Evolutionary conservation across 2,329 filamentous ascomycete species (phyloP), one percentile per base, ranked within the genome.

Genomic region (Ascochyta viciae-villosae): DNA sequence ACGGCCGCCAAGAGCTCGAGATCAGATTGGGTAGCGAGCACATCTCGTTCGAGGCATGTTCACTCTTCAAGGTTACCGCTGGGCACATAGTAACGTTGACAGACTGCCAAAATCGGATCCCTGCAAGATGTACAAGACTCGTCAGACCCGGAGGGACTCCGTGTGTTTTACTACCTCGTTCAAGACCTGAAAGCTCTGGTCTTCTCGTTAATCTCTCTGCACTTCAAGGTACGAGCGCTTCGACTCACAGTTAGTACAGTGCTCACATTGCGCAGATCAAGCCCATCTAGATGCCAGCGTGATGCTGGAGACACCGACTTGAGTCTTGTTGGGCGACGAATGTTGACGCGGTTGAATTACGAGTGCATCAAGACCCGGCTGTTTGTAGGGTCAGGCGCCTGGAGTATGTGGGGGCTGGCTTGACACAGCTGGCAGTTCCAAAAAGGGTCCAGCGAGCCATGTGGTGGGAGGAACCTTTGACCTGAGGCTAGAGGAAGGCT

Each of bases 61-160:
- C 39, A 22, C 19, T 2, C 6, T 12, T 2, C 24, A 1, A 15
- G 6, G 6, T 13, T 6, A n/a, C 46, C 4, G 13, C n/a, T 38
- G 22, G 31, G 45, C 7, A 8, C 8, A 23, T 29, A 52, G 70
- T 77, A 45, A 78, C 50, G 51, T 44, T 6, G 34, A 22, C 63
- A 97, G 93, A 99, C 95, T 27, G 95, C 95, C 33, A 99, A 99
- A 80, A 98, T 99, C 65, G 95, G 95, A 58, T 98, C 95, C 8
- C 81, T 99, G 46, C 93, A 96, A 65, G 95, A 99, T 74, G 95
- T 99, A 57, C 96, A 92, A 46, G 95, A 98, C 74, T 97, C 93
- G 3, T 89, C 91, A 47, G 95, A 99, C 73, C 95, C 95, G 1
- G 95, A 99, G 78, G 95, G 95, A 27, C 85, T 99, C 12, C 87